These are phyloP conservation scores for Ophiostoma triangulosporum DNA, from an alignment of 2,329 filamentous ascomycete genomes.

Conservation along the genomic window DNA sequence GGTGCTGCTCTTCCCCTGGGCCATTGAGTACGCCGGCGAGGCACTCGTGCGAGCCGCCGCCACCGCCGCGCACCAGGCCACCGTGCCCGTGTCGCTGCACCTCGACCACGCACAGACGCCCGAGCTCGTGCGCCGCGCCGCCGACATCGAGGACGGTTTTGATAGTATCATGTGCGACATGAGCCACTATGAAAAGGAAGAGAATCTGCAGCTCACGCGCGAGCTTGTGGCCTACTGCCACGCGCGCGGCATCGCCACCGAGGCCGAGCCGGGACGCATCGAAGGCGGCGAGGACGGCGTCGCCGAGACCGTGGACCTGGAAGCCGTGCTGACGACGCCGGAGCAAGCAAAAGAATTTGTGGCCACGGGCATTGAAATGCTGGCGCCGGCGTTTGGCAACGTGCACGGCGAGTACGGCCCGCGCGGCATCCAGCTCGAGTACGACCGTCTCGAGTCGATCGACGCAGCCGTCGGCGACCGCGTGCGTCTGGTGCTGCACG, in stretches of 20 bases:
- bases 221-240: constrained; percentile 52
- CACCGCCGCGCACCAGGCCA: constrained; percentile 39
- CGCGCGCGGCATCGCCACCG: constrained; percentile 48
- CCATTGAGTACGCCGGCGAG: constrained; percentile 49
- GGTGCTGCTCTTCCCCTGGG: constrained; percentile 64
- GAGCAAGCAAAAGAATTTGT: constrained; percentile 60
- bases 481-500: constrained; percentile 34
- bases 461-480: constrained; percentile 29
- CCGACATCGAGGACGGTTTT: constrained; percentile 44
- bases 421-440: constrained; percentile 48
- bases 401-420: constrained; percentile 62
- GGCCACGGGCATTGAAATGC: constrained; percentile 56
- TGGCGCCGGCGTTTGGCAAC: constrained; percentile 65
- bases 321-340: constrained; percentile 46
- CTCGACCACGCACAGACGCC: constrained; percentile 54
- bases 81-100: constrained; percentile 48
- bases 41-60: constrained; percentile 42
- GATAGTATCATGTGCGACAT: constrained; percentile 66
- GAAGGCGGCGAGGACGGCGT: constrained; percentile 56
- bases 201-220: constrained; percentile 47
- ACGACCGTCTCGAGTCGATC: constrained; percentile 33
- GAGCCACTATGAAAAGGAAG: constrained; percentile 54
- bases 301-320: constrained; percentile 37
- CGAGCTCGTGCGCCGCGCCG: constrained; percentile 46
- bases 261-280: constrained; percentile 51